These are phyloP conservation scores for Choanephora cucurbitarum DNA, from an alignment of 371 early-diverging fungal genomes.

Conservation along the genomic window DNA sequence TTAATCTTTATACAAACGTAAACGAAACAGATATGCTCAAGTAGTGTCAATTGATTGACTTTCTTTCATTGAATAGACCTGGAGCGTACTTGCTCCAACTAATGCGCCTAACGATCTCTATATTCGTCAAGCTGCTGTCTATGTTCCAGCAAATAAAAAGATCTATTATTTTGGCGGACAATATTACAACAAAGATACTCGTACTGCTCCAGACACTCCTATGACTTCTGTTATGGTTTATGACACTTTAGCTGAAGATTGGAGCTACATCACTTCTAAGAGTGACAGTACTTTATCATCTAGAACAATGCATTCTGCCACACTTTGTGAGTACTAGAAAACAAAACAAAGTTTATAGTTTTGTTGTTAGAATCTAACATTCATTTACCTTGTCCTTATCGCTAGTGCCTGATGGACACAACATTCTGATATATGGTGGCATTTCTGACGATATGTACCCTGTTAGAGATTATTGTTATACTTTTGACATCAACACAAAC, in stretches of 20 bases:
- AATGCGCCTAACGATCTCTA: neutral
- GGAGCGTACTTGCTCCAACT: neutral
- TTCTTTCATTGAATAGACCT: constrained; percentile 4
- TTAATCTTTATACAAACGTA: constrained; percentile 3
- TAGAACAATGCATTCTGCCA: constrained; percentile 5
- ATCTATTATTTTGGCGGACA: constrained; percentile 8
- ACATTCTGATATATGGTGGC: constrained; percentile 7
- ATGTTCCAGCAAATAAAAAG: neutral
- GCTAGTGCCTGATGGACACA: constrained; percentile 8
- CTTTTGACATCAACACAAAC: constrained; percentile 1
- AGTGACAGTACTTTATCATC: neutral
- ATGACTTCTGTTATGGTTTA: constrained; percentile 1
- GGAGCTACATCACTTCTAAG: neutral
- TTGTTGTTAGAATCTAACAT: no score
- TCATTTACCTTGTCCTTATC: no score
- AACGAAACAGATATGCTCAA: neutral
- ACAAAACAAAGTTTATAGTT: no score
- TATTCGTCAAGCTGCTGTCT: neutral
- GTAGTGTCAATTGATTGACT: neutral
- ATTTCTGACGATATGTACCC: neutral
- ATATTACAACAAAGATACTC: no score
- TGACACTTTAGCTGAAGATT: neutral
- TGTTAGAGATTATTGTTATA: constrained; percentile 10
- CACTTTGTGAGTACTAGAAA: constrained; percentile 11
- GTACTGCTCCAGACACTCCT: no score